phyloP scores from a whole-genome alignment of 371 early-diverging fungal genomes.

The Hamiltosporidium tvaerminnensis region DNA sequence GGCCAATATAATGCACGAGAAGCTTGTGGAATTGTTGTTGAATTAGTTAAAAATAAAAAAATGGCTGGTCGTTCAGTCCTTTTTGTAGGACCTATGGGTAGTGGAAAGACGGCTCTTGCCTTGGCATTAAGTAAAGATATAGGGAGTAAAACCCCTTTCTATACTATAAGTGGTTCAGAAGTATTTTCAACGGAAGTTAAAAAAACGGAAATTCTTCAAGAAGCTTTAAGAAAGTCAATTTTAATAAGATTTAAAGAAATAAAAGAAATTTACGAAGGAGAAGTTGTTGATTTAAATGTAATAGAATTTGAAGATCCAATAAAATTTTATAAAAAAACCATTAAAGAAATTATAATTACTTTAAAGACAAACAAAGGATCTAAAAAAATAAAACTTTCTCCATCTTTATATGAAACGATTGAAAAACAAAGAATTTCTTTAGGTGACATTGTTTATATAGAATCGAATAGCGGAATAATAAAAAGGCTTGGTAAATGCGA shows the following conservation, averaged over 20 bases:
- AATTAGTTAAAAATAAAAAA: constrained; percentile 56
- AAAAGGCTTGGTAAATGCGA: constrained; percentile 50
- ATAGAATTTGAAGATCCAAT: constrained; percentile 71
- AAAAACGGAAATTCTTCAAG: constrained; percentile 87
- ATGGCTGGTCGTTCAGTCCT: constrained; percentile 72
- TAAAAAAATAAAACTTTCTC: neutral
- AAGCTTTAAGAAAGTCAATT: constrained; percentile 84
- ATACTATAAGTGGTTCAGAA: constrained; percentile 80
- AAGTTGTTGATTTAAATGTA: constrained; percentile 87
- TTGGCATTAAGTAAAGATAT: constrained; percentile 69
- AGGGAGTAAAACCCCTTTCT: constrained; percentile 77
- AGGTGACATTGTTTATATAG: constrained; percentile 51
- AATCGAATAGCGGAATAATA: constrained; percentile 27
- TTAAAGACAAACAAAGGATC: neutral
- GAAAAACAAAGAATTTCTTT: neutral
- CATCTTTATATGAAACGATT: neutral
- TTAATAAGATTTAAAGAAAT: constrained; percentile 90
- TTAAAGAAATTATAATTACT: neutral
- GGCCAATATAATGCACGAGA: constrained; percentile 80
- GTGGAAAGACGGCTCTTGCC: constrained; percentile 64
- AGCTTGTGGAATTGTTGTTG: constrained; percentile 65
- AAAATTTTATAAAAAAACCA: neutral
- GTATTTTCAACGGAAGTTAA: constrained; percentile 89
- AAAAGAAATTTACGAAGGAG: constrained; percentile 87
- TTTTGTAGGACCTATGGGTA: constrained; percentile 86